Conservation (phyloP, 148 eudicot genomes). For the Vaccinium corymbosum region DNA sequence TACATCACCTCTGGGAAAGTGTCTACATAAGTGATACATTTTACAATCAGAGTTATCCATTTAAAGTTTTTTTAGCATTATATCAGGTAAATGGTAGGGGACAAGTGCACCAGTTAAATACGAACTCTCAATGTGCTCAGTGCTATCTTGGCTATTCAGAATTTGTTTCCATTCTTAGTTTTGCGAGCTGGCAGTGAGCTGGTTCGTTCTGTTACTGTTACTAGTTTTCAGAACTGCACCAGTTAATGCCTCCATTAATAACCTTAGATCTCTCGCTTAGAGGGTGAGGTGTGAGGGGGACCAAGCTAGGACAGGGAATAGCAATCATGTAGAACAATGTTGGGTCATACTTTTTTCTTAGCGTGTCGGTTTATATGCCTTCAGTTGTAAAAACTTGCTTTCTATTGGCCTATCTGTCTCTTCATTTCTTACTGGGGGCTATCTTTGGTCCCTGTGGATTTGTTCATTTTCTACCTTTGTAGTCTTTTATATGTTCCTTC, state of each 20-base stretch:
- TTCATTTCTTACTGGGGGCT: not conserved
- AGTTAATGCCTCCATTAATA: not conserved
- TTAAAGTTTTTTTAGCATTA: not conserved
- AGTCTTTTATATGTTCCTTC: not conserved
- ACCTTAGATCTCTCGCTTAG: not conserved
- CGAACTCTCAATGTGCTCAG: not conserved
- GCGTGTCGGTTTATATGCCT: too few relatives aligned
- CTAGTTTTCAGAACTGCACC: not conserved
- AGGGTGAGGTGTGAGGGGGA: not conserved
- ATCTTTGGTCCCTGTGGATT: not conserved
- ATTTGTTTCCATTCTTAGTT: not conserved
- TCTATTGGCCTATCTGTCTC: not conserved
- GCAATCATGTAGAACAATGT: not conserved
- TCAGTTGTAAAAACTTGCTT: not conserved
- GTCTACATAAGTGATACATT: not conserved
- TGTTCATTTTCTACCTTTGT: not conserved
- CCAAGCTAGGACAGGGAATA: not conserved
- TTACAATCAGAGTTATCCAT: not conserved
- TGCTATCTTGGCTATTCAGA: not conserved
- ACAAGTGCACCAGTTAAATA: not conserved
- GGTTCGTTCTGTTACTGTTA: not conserved
- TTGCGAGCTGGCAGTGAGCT: not conserved
- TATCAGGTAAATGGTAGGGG: not conserved
- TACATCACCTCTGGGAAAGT: not conserved
- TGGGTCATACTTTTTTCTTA: too few relatives aligned